Conservation (phyloP, 139 green algal genomes). For the Asterochloris sp. region DNA sequence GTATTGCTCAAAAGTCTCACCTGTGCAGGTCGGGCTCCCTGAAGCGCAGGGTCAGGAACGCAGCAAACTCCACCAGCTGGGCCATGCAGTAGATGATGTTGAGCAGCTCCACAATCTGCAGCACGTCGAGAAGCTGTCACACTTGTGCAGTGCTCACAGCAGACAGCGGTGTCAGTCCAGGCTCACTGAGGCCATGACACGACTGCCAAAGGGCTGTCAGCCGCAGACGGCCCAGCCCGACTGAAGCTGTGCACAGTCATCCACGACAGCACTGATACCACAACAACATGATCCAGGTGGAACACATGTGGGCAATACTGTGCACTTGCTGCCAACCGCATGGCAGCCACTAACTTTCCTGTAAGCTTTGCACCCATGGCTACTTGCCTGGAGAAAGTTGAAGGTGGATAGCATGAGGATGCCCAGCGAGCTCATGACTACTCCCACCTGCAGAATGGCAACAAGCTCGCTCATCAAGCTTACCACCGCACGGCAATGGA, state of each 20-base stretch:
- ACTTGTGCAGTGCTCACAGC: background rate
- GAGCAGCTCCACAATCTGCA: conserved; percentile 88
- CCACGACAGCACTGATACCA: too few species aligned
- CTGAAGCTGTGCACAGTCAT: too few species aligned
- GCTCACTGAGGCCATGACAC: background rate
- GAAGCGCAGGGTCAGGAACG: conserved; percentile 85
- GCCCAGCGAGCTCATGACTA: conserved; percentile 76
- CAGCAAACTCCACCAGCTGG: conserved; percentile 93
- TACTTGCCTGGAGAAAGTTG: conserved; percentile 5
- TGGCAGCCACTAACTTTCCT: too few species aligned
- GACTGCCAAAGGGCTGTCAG: too few species aligned
- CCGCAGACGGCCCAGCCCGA: too few species aligned
- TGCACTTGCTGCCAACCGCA: too few species aligned
- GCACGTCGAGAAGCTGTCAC: background rate
- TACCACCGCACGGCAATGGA: too few species aligned
- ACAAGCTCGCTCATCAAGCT: background rate
- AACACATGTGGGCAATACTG: too few species aligned
- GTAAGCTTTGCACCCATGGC: too few species aligned
- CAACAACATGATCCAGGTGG: too few species aligned
- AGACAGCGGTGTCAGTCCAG: background rate
- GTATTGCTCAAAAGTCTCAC: background rate
- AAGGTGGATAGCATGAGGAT: conserved; percentile 63
- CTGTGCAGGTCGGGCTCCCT: conserved; percentile 57
- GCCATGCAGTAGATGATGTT: conserved; percentile 96
- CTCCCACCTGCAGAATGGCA: conserved; percentile 48